Evolutionary conservation across 345 rosid species (phyloP), one percentile per base, ranked within the genome.

Genomic region (Salix suchowensis): DNA sequence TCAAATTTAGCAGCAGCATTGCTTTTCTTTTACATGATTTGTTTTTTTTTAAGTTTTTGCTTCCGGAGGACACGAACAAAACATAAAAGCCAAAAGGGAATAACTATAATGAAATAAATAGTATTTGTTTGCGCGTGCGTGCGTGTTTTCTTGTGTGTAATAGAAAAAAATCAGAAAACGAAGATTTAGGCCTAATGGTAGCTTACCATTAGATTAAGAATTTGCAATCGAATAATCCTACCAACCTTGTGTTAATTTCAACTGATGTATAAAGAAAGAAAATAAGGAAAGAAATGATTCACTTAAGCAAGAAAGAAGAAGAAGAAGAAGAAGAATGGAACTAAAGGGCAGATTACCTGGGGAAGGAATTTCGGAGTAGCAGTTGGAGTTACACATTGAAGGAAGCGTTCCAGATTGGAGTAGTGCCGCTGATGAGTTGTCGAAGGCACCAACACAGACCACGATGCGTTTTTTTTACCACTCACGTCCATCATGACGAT

Each of bases 401-500:
- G 86, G 79, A 91, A 83, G 66, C 79, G 77, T 73, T 80, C 86
- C 5, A 89, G 83, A 72, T 89, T 91, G 21, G 84, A 82, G 50
- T 65, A 39, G 1, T 12, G 58, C 23, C 19, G 55, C 55, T 16
- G 55, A 50, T 50, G n/a, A 50, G n/a, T 66, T 18, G 46, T 40
- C 5, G 72, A 69, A 42, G 60, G 58, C 72, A 64, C 30, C 18
- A 13, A 26, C 65, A 61, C 15, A 26, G 30, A 64, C 34, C 18
- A 11, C 34, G 67, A 28, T 50, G 55, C 19, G 21, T 6, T 5
- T 16, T 50, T 50, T 1, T 50, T 50, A 50, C 21, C 55, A 18
- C 21, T 50, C 19, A 50, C 0, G 55, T 50, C 55, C 55, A 50
- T 50, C 21, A 16, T 50, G 55, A 11, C 16, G 48, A 2, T 50